Evolutionary conservation across 495 filamentous ascomycete genomes (phyloP), one percentile per base, ranked within the genome.

Genomic region (Durotheca rogersii): DNA sequence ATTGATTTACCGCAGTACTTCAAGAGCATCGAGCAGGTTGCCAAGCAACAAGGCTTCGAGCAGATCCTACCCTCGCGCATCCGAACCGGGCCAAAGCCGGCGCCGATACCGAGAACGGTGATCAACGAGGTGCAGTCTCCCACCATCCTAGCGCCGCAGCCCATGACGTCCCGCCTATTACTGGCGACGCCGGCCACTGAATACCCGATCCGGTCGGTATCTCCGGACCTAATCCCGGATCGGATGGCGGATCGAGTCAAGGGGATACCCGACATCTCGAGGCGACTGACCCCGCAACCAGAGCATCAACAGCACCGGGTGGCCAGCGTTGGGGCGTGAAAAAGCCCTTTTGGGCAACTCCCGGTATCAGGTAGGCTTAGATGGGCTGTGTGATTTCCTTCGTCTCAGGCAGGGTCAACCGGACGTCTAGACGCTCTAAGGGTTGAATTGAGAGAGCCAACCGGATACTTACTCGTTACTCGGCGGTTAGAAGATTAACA

Each of bases 11-110:
- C 23, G 10, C 17, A 83, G 81, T 85, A 86, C 67, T 86, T 85
- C 70, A 86, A 84, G 66, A 78, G 73, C 52, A 84, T 85, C 62
- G 83, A 85, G 57, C 67, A 71, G 46, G 79, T 84, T 18, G 81
- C 81, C 20, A 65, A 46, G 12, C 67, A 73, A 23, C 68, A 79
- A 41, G 81, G 83, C 6, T 80, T 81, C 54, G 75, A 78, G 50
- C 83, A 85, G 61, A 75, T 75, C 23, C 67, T 85, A 7, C 78
- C 80, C 1, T 74, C 73, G 20, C 68, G 68, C 19, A 64, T 74
- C 12, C 62, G 69, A 30, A 79, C 72, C 4, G 66, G 71, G 2
- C 61, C 59, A 3, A 32, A 27, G 12, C 41, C 60, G 17, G 49
- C 53, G 4, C 45, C 62, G 7, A 25, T 66, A 4, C 64, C 56